Conservation (phyloP, 2,329 filamentous ascomycete genomes). For the Alternaria sp. region DNA sequence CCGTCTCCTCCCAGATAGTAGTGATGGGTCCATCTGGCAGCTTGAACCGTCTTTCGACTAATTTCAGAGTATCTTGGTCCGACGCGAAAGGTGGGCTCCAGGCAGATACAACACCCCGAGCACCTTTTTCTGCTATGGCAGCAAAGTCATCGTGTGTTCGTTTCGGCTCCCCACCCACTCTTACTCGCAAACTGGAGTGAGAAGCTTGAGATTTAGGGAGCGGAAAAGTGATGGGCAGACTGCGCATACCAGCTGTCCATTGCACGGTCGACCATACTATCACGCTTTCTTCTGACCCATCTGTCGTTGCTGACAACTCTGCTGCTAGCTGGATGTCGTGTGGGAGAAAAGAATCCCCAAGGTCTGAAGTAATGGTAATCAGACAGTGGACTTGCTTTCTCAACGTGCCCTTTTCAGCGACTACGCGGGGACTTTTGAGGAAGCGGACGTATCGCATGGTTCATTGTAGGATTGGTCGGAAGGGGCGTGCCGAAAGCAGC, state of each 20-base stretch:
- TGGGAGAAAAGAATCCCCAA: conserved; percentile 69
- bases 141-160: conserved; percentile 37
- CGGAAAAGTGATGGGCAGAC: conserved; percentile 52
- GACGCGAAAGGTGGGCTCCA: conserved; percentile 59
- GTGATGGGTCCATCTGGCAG: conserved; percentile 51
- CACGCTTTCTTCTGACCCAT: conserved; percentile 36
- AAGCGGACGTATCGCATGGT: conserved; percentile 68
- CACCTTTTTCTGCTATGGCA: conserved; percentile 28
- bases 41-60: conserved; percentile 63
- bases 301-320: conserved; percentile 41
- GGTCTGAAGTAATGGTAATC: conserved; percentile 71
- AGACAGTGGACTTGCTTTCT: conserved; percentile 42
- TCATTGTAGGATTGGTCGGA: background rate
- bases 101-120: conserved; percentile 61
- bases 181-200: conserved; percentile 48
- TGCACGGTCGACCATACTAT: conserved; percentile 51
- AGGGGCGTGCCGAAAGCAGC: conserved; percentile 1
- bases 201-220: conserved; percentile 48
- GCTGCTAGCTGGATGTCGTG: conserved; percentile 53
- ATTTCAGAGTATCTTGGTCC: conserved; percentile 54
- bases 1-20: conserved; percentile 71
- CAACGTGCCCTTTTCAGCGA: conserved; percentile 39
- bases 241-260: conserved; percentile 55
- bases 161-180: conserved; percentile 46
- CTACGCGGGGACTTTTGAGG: conserved; percentile 65